Conservation (phyloP, 2,329 filamentous ascomycete genomes). For the Penicillium sp. region DNA sequence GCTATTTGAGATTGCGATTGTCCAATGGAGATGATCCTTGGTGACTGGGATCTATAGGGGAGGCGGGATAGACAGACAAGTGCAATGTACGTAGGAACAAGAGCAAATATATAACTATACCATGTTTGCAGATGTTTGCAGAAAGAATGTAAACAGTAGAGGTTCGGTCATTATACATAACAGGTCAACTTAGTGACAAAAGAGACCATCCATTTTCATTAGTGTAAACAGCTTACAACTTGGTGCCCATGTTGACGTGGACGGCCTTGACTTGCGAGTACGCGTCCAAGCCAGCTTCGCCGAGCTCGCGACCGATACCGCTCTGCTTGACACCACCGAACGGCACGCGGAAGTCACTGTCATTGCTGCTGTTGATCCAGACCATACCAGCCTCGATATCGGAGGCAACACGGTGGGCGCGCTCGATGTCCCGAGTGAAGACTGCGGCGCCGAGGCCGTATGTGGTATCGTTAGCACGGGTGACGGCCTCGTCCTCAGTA, state of each 20-base stretch:
- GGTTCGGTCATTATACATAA: constrained; percentile 18
- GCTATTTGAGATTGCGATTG: neutral
- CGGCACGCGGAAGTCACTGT: constrained; percentile 50
- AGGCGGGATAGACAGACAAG: neutral
- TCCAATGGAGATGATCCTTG: neutral
- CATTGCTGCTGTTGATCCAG: constrained; percentile 63
- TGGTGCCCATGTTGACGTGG: constrained; percentile 47
- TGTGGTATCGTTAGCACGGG: constrained; percentile 56
- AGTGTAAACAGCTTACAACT: constrained; percentile 28
- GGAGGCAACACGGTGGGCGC: constrained; percentile 55
- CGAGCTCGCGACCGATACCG: constrained; percentile 61
- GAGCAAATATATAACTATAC: neutral
- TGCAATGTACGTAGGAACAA: neutral
- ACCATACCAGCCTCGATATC: constrained; percentile 67
- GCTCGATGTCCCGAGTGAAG: constrained; percentile 57
- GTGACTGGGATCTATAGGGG: neutral
- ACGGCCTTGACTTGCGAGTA: constrained; percentile 60
- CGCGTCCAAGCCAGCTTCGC: constrained; percentile 59
- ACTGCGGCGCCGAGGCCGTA: constrained; percentile 37
- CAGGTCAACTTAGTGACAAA: constrained; percentile 13
- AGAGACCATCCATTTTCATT: neutral
- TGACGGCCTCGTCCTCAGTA: constrained; percentile 58
- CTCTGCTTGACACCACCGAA: constrained; percentile 64
- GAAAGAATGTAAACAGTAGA: neutral
- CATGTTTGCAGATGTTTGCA: neutral